Evolutionary conservation across 2,329 filamentous ascomycete species (phyloP).

Genomic region (Cytospora piceae): DNA sequence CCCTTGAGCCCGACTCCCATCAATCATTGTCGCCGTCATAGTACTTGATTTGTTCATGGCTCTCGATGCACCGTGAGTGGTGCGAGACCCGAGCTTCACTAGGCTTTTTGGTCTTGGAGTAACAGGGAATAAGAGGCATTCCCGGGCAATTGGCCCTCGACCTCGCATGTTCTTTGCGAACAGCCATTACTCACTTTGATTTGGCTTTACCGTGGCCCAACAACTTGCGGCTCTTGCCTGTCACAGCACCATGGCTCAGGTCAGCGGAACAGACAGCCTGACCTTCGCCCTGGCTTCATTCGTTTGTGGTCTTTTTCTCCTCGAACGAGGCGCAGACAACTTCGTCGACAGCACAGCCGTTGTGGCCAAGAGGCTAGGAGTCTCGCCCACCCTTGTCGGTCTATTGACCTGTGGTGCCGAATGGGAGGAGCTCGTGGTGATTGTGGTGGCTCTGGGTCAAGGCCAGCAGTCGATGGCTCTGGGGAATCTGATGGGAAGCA

Average conservation of each 20-base stretch:
- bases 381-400: slow-evolving; percentile 52
- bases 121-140: background rate
- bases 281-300: slow-evolving; percentile 48
- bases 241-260: slow-evolving; percentile 39
- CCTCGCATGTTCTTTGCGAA: background rate
- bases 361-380: slow-evolving; percentile 46
- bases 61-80: background rate
- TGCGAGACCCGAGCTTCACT: background rate
- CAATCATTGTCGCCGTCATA: background rate
- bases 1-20: background rate
- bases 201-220: slow-evolving; percentile 33
- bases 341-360: slow-evolving; percentile 56
- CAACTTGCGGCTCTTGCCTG: background rate
- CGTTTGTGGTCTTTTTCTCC: slow-evolving; percentile 49
- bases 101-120: background rate
- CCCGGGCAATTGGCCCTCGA: background rate
- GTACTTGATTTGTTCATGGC: background rate
- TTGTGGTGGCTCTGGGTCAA: slow-evolving; percentile 50
- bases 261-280: slow-evolving; percentile 39
- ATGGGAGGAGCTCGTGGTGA: slow-evolving; percentile 59
- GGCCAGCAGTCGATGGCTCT: slow-evolving; percentile 50
- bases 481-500: slow-evolving; percentile 55
- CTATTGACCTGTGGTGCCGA: slow-evolving; percentile 57
- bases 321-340: slow-evolving; percentile 55
- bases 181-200: background rate